Evolutionary conservation across 352 stramenopile genomes (phyloP).

Genomic region (Phytophthora pistaciae): DNA sequence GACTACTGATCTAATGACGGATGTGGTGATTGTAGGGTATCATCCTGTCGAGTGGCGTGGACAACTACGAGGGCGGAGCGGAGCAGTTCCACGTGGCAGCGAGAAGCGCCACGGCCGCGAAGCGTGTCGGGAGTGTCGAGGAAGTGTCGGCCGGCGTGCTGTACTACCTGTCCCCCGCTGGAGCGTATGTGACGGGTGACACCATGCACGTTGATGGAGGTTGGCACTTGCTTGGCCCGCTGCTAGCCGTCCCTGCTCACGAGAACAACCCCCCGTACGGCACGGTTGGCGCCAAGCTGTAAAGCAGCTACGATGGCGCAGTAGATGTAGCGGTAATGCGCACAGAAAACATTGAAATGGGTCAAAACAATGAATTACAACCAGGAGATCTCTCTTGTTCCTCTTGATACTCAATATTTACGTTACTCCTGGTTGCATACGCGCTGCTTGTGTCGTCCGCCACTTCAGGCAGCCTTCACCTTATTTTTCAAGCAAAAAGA

Average conservation of each 20-base stretch:
- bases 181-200: slow-evolving; percentile 91
- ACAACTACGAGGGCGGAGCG: slow-evolving; percentile 94
- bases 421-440: too few species aligned
- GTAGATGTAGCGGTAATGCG: background rate
- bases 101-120: slow-evolving; percentile 80
- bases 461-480: too few species aligned
- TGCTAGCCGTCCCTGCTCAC: slow-evolving; percentile 84
- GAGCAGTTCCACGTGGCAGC: slow-evolving; percentile 86
- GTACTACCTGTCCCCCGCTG: slow-evolving; percentile 92
- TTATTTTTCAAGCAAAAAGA: too few species aligned
- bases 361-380: background rate
- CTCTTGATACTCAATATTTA: too few species aligned
- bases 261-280: slow-evolving; percentile 88
- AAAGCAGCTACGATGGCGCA: slow-evolving; percentile 3
- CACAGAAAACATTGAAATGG: background rate
- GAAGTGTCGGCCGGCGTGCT: slow-evolving; percentile 90
- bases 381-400: too few species aligned
- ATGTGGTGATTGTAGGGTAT: slow-evolving; percentile 61
- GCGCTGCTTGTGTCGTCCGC: too few species aligned
- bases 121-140: slow-evolving; percentile 93
- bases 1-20: slow-evolving; percentile 22
- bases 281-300: slow-evolving; percentile 56
- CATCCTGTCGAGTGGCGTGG: slow-evolving; percentile 76
- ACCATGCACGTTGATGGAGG: slow-evolving; percentile 93
- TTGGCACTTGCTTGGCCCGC: slow-evolving; percentile 63